Percentiles rank a stretch among this genome's conserved stretches.
phyloP scores from a whole-genome alignment of 345 rosid genomes.

The Trapa bicornis region DNA sequence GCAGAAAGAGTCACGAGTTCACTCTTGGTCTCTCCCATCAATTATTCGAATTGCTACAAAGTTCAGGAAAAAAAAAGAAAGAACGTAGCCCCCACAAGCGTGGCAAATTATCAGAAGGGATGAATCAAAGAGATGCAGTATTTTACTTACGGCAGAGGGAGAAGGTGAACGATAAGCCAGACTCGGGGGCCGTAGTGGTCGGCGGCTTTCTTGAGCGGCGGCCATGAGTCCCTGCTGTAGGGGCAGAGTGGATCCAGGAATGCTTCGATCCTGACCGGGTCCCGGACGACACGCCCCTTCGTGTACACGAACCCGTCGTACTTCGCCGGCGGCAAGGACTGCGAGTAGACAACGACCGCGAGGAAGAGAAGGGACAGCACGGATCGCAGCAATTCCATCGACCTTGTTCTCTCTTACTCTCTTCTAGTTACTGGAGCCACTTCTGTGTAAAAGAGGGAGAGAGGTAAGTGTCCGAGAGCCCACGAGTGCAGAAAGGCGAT shows the following conservation, averaged over 20 bases:
- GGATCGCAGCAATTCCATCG: neutral
- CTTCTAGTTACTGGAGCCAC: neutral
- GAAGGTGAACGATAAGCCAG: conserved; percentile 48
- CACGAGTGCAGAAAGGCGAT: neutral
- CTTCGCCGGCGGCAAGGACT: conserved; percentile 50
- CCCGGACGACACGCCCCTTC: conserved; percentile 16
- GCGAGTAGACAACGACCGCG: conserved; percentile 10
- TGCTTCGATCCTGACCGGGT: conserved; percentile 56
- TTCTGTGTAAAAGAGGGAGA: neutral
- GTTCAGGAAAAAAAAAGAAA: no score
- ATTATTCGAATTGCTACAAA: no score
- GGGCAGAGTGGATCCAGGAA: conserved; percentile 86
- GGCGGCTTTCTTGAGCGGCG: conserved; percentile 51
- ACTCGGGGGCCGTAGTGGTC: conserved; percentile 51
- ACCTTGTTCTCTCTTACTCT: neutral
- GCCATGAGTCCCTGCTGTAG: conserved; percentile 79
- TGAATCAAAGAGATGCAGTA: neutral
- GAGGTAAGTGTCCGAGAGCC: neutral
- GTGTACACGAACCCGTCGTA: conserved; percentile 62
- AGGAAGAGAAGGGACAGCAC: neutral
- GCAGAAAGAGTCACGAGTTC: no score
- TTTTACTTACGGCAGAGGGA: conserved; percentile 72
- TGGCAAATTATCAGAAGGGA: neutral
- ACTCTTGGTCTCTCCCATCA: no score
- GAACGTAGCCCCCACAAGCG: neutral